Conservation (phyloP, 176 grass and related monocot genomes). For the Oropetium thomaeum region DNA sequence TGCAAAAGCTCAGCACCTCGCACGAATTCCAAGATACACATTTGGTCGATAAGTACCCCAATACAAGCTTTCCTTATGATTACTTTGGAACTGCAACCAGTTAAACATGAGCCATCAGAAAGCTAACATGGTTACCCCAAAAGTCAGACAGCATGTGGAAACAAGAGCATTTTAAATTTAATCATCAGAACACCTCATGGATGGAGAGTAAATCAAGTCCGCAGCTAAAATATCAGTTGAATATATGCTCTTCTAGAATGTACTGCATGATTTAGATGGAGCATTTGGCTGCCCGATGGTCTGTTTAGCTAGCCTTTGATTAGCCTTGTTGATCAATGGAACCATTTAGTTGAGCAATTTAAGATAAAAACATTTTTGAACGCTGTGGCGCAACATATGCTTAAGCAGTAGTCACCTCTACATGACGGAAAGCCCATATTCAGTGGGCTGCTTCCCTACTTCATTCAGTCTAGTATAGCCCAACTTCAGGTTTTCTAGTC, state of each 20-base stretch:
- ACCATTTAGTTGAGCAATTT: background rate
- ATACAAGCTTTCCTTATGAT: slow-evolving; percentile 89
- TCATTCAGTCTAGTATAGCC: background rate
- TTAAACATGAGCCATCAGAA: slow-evolving; percentile 30
- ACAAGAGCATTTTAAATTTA: background rate
- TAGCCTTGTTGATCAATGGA: background rate
- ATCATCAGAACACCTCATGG: background rate
- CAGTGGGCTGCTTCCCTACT: background rate
- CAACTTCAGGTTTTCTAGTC: background rate
- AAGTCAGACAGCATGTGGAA: background rate
- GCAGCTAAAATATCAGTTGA: background rate
- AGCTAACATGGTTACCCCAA: slow-evolving; percentile 20
- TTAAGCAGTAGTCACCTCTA: background rate
- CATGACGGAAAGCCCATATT: background rate
- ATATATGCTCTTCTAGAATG: background rate
- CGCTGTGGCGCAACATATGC: background rate
- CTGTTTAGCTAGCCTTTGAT: background rate
- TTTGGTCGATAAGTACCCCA: slow-evolving; percentile 96
- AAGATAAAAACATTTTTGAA: background rate
- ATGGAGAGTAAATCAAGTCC: background rate
- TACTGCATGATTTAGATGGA: background rate
- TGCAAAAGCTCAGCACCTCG: slow-evolving; percentile 56
- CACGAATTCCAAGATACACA: slow-evolving; percentile 87
- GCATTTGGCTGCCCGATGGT: background rate
- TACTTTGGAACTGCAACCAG: slow-evolving; percentile 75